These are phyloP conservation scores for Avicennia marina DNA, from an alignment of 257 asterid genomes.

Conservation along the genomic window DNA sequence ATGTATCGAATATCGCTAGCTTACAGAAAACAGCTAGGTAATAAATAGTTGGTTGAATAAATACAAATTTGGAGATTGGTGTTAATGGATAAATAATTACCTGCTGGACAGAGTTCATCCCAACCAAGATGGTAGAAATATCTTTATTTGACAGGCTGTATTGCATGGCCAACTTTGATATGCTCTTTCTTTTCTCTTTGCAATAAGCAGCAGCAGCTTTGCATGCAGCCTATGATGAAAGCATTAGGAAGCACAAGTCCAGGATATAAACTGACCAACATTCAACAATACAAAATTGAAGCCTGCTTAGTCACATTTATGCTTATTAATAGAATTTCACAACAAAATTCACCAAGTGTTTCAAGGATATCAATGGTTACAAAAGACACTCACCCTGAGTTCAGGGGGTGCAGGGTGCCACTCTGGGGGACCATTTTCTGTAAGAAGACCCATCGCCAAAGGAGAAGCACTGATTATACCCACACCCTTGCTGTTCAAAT, in stretches of 20 bases:
- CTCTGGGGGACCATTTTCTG: constrained; percentile 85
- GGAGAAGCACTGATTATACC: constrained; percentile 97
- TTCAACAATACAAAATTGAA: no score
- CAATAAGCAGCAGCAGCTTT: constrained; percentile 71
- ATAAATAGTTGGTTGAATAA: background rate
- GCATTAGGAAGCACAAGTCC: no score
- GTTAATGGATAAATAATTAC: constrained; percentile 30
- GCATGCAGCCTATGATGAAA: constrained; percentile 67
- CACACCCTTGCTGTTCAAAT: constrained; percentile 90
- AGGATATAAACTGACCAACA: no score
- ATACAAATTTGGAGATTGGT: background rate
- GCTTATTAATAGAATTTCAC: background rate
- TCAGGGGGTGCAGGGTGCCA: constrained; percentile 98
- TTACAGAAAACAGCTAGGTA: background rate
- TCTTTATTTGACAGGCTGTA: constrained; percentile 75
- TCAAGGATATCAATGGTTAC: background rate
- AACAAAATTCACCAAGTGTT: background rate
- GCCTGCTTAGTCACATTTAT: no score
- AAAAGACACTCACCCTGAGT: constrained; percentile 55
- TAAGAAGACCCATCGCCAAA: constrained; percentile 93
- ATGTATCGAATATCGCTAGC: no score
- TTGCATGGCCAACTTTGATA: constrained; percentile 82
- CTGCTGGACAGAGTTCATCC: constrained; percentile 86
- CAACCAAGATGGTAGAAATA: constrained; percentile 78
- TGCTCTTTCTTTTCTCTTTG: constrained; percentile 59